These are phyloP conservation scores for Aspergillus uvarum DNA, from an alignment of 2,329 filamentous ascomycete genomes.

Conservation along the genomic window DNA sequence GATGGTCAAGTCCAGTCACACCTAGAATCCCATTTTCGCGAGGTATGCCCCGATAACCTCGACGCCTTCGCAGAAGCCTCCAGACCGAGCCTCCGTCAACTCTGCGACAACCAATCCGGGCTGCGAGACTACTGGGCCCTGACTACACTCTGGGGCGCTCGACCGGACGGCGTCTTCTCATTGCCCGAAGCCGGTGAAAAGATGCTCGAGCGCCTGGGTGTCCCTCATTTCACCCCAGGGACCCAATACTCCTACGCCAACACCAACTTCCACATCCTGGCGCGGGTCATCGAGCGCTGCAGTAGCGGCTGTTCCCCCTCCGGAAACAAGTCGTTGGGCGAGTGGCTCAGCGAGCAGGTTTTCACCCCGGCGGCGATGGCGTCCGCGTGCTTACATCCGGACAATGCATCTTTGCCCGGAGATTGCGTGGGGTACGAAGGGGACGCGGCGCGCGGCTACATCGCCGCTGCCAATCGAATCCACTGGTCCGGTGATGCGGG, in stretches of 20 bases:
- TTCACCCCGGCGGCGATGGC: constrained; percentile 46
- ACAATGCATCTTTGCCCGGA: constrained; percentile 39
- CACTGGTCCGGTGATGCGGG: constrained; percentile 51
- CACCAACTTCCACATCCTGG: constrained; percentile 45
- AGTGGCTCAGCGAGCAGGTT: constrained; percentile 40
- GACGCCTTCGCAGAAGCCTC: constrained; percentile 24
- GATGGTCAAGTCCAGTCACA: constrained; percentile 33
- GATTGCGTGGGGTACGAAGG: constrained; percentile 49
- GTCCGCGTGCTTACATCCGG: constrained; percentile 40
- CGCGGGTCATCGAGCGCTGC: constrained; percentile 40
- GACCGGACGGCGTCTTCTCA: constrained; percentile 43
- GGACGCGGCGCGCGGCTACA: constrained; percentile 37
- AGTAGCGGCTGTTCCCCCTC: constrained; percentile 20
- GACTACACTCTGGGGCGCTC: constrained; percentile 45
- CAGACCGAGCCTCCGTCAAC: constrained; percentile 37
- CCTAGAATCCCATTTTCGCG: constrained; percentile 28
- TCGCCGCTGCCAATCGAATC: constrained; percentile 41
- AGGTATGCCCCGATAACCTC: constrained; percentile 20
- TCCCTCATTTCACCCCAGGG: constrained; percentile 46
- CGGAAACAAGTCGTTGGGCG: constrained; percentile 27
- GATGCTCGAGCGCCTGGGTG: constrained; percentile 33
- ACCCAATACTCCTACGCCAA: constrained; percentile 48
- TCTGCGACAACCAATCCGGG: constrained; percentile 46
- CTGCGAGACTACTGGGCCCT: constrained; percentile 50
- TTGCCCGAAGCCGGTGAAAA: constrained; percentile 31